A percentile compares a stretch with the other conserved stretches of the same genome.
These are phyloP conservation scores for Laguncularia racemosa DNA, from an alignment of 345 rosid genomes.

Conservation along the genomic window DNA sequence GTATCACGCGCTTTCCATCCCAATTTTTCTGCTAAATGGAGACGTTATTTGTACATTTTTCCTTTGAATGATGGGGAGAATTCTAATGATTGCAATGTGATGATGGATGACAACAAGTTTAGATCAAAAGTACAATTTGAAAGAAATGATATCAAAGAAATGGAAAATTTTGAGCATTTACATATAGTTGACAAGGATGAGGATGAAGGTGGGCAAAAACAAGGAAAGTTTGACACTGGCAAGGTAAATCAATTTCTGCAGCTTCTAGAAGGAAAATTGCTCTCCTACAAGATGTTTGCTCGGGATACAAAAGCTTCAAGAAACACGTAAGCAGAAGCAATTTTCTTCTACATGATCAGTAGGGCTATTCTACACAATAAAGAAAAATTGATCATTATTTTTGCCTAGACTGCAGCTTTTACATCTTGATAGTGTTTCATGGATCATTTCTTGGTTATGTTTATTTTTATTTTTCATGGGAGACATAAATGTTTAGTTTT, in stretches of 20 bases:
- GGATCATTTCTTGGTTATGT: too few relatives aligned
- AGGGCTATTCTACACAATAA: too few relatives aligned
- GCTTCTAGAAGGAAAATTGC: slow-evolving; percentile 71
- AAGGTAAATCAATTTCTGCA: slow-evolving; percentile 68
- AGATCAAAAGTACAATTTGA: slow-evolving; percentile 11
- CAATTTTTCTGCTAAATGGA: slow-evolving; percentile 95
- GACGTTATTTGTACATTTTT: slow-evolving; percentile 80
- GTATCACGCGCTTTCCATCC: slow-evolving; percentile 88
- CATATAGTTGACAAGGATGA: slow-evolving; percentile 15
- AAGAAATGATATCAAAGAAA: slow-evolving; percentile 25
- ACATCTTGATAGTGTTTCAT: too few relatives aligned
- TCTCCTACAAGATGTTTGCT: slow-evolving; percentile 85
- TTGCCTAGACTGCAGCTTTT: too few relatives aligned
- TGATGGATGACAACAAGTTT: slow-evolving; percentile 17
- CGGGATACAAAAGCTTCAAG: slow-evolving; percentile 94
- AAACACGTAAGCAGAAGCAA: slow-evolving; percentile 51
- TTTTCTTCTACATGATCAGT: neutral
- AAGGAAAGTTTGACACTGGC: slow-evolving; percentile 44
- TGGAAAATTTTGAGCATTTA: slow-evolving; percentile 22
- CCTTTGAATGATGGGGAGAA: slow-evolving; percentile 55
- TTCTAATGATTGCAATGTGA: slow-evolving; percentile 22
- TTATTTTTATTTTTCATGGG: too few relatives aligned
- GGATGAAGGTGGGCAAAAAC: slow-evolving; percentile 39
- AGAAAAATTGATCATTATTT: too few relatives aligned
- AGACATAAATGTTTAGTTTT: too few relatives aligned